These are phyloP conservation scores for Penicillium pulvis DNA, from an alignment of 495 filamentous ascomycete species.

Conservation along the genomic window DNA sequence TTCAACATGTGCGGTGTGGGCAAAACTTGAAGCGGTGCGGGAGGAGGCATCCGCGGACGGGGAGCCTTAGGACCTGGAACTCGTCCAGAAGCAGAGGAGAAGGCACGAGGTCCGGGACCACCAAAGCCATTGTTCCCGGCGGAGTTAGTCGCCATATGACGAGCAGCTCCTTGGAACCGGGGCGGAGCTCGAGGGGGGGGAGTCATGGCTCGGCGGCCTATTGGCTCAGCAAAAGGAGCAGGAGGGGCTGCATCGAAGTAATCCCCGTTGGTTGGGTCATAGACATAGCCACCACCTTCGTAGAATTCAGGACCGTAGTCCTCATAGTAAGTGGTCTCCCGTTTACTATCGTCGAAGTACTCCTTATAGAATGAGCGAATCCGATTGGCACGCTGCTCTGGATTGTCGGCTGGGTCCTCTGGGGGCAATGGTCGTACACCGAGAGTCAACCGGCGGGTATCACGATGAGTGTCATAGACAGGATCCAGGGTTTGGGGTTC, in stretches of 20 bases:
- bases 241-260: slow-evolving; percentile 64
- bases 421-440: slow-evolving; percentile 92
- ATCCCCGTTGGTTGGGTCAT: slow-evolving; percentile 71
- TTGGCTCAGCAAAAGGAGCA: slow-evolving; percentile 74
- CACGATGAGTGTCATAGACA: slow-evolving; percentile 46
- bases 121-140: slow-evolving; percentile 43
- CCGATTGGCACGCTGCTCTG: slow-evolving; percentile 91
- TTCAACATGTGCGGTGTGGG: slow-evolving; percentile 85
- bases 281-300: slow-evolving; percentile 56
- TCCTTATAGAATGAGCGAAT: slow-evolving; percentile 99
- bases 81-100: slow-evolving; percentile 66
- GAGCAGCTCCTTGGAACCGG: slow-evolving; percentile 60
- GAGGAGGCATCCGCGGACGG: slow-evolving; percentile 70
- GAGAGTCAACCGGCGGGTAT: slow-evolving; percentile 78
- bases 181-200: slow-evolving; percentile 82
- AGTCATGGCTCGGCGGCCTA: slow-evolving; percentile 92
- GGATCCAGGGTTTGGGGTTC: slow-evolving; percentile 30
- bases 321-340: slow-evolving; percentile 60
- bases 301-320: slow-evolving; percentile 69
- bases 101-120: slow-evolving; percentile 60
- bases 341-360: slow-evolving; percentile 89
- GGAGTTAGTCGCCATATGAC: slow-evolving; percentile 52
- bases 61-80: slow-evolving; percentile 47
- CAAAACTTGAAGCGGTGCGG: slow-evolving; percentile 69
- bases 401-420: slow-evolving; percentile 80